Evolutionary conservation across 2,329 filamentous ascomycete genomes (phyloP).

Genomic region (Cladophialophora yegresii): DNA sequence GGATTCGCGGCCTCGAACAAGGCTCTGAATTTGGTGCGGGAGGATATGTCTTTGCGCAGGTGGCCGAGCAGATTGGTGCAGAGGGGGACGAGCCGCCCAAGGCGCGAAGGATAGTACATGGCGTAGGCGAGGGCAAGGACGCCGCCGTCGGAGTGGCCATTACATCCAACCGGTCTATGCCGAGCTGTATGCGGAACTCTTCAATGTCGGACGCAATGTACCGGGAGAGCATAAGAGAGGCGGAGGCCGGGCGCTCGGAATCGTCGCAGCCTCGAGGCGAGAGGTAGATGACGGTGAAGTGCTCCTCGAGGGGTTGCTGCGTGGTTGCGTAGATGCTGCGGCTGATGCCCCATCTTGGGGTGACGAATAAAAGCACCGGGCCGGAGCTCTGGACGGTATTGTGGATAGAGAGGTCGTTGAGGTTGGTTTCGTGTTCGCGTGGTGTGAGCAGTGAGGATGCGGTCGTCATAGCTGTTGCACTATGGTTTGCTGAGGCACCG

Average conservation of each 20-base stretch:
- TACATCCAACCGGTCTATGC: conserved; percentile 29
- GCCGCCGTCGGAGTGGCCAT: conserved; percentile 40
- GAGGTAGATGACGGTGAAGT: conserved; percentile 37
- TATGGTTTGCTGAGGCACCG: not conserved
- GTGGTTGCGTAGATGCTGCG: conserved; percentile 3
- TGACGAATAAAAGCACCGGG: conserved; percentile 7
- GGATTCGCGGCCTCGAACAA: not conserved
- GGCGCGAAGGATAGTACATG: conserved; percentile 33
- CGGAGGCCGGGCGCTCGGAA: conserved; percentile 25
- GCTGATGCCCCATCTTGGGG: conserved; percentile 12
- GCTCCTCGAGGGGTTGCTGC: not conserved
- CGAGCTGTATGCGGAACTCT: conserved; percentile 35
- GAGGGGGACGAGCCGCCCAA: conserved; percentile 36
- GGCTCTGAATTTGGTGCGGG: conserved; percentile 24
- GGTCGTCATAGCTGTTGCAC: not conserved
- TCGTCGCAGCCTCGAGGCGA: conserved; percentile 38
- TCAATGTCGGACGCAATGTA: conserved; percentile 37
- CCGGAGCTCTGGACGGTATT: conserved; percentile 4
- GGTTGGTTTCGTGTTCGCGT: not conserved
- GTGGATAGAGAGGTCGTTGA: conserved; percentile 14
- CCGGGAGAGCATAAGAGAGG: conserved; percentile 30
- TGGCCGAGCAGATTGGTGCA: conserved; percentile 35
- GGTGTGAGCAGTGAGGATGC: not conserved
- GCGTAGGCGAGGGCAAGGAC: conserved; percentile 39
- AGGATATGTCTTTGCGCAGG: conserved; percentile 25